Conservation (phyloP, 257 asterid species). For the Agastache rugosa region DNA sequence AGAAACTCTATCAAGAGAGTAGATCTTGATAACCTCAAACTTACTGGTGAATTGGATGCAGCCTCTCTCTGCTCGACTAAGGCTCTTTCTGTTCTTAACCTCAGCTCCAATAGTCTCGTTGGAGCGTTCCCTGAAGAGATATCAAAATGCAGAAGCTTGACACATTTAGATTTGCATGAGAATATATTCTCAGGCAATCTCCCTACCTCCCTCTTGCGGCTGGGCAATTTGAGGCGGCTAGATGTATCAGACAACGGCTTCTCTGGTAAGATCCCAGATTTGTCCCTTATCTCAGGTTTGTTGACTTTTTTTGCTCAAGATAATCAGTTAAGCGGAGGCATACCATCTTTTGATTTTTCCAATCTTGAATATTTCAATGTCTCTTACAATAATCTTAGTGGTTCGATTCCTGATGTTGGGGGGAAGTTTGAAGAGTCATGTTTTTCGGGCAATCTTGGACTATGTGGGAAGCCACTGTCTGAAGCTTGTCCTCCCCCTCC, state of each 20-base stretch:
- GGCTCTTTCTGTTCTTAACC: conserved; percentile 58
- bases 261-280: conserved; percentile 57
- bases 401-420: conserved; percentile 56
- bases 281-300: conserved; percentile 64
- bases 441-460: conserved; percentile 58
- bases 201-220: conserved; percentile 48
- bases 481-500: conserved; percentile 50
- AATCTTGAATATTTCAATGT: conserved; percentile 66
- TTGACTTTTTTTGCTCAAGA: conserved; percentile 58
- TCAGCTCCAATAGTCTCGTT: conserved; percentile 48
- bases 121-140: conserved; percentile 56
- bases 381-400: conserved; percentile 64
- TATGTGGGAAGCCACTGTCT: conserved; percentile 59
- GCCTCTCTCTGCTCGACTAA: conserved; percentile 45
- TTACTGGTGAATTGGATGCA: conserved; percentile 59
- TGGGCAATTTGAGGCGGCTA: conserved; percentile 56
- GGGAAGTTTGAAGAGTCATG: conserved; percentile 47
- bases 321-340: conserved; percentile 55
- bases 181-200: conserved; percentile 57
- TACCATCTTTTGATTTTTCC: conserved; percentile 61
- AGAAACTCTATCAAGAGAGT: conserved; percentile 46
- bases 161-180: conserved; percentile 53
- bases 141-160: conserved; percentile 53
- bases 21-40: conserved; percentile 49
- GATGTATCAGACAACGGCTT: conserved; percentile 57